Evolutionary conservation across 805 yeast species (phyloP).

Genomic region (Candida sphagnicola): DNA sequence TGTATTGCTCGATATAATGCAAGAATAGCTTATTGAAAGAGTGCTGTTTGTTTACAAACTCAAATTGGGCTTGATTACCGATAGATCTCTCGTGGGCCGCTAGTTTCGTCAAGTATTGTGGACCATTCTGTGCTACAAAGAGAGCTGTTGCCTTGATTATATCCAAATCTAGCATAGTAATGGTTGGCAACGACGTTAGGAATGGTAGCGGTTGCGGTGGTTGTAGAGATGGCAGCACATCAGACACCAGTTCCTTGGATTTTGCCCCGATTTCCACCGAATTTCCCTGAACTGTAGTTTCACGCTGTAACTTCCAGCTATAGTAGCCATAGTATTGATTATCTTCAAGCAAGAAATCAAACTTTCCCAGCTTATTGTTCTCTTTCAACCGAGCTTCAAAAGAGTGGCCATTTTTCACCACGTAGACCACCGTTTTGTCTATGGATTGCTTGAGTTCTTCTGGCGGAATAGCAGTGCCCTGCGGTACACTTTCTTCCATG

Average conservation of each 20-base stretch:
- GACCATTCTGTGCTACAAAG: constrained; percentile 60
- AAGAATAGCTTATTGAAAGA: constrained; percentile 53
- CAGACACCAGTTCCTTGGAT: too few species aligned
- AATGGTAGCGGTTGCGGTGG: constrained; percentile 20
- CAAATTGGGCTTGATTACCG: constrained; percentile 54
- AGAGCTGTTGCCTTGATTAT: constrained; percentile 71
- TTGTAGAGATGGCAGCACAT: too few species aligned
- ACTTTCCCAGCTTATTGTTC: constrained; percentile 48
- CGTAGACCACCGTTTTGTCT: constrained; percentile 69
- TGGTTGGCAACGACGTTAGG: constrained; percentile 26
- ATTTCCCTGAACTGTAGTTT: neutral
- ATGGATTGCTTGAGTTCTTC: constrained; percentile 48
- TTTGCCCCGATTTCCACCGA: too few species aligned
- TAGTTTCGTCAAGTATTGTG: constrained; percentile 28
- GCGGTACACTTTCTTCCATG: constrained; percentile 5
- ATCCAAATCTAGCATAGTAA: constrained; percentile 63
- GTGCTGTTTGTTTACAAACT: constrained; percentile 59
- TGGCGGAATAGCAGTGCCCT: constrained; percentile 41
- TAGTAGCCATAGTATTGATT: constrained; percentile 62
- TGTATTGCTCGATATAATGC: constrained; percentile 55
- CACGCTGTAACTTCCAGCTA: constrained; percentile 32
- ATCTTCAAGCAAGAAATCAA: constrained; percentile 55
- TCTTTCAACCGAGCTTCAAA: constrained; percentile 58
- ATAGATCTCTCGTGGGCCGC: constrained; percentile 33
- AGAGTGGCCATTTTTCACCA: constrained; percentile 58